phyloP scores from a whole-genome alignment of 192 early-diverging fungal species.

The Entomortierella chlamydospora region DNA sequence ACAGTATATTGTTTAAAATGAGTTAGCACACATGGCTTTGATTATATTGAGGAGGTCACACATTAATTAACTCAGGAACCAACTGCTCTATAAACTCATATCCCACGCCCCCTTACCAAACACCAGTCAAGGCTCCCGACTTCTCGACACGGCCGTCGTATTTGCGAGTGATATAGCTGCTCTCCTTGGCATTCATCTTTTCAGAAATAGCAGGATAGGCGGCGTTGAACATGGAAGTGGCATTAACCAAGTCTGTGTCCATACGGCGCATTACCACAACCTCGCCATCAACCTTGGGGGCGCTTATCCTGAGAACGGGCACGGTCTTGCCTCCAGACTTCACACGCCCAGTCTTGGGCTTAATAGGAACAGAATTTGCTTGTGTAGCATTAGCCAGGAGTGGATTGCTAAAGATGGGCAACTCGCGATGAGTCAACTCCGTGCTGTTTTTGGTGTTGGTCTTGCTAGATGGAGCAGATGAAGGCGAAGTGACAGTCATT shows the following conservation, averaged over 20 bases:
- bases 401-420: slow-evolving; percentile 55
- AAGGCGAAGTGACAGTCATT: background rate
- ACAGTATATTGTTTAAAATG: background rate
- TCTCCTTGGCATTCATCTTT: slow-evolving; percentile 53
- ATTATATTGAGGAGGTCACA: no score
- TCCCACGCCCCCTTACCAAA: slow-evolving; percentile 31
- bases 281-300: slow-evolving; percentile 54
- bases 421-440: slow-evolving; percentile 17
- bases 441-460: background rate
- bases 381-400: slow-evolving; percentile 49
- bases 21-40: no score
- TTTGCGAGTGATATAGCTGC: slow-evolving; percentile 30
- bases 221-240: slow-evolving; percentile 53
- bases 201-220: slow-evolving; percentile 54
- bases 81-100: background rate
- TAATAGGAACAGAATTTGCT: slow-evolving; percentile 44
- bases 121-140: slow-evolving; percentile 35
- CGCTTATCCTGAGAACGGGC: slow-evolving; percentile 43
- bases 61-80: background rate
- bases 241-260: slow-evolving; percentile 53
- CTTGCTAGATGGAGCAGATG: background rate
- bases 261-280: slow-evolving; percentile 46
- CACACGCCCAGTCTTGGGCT: slow-evolving; percentile 38
- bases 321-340: slow-evolving; percentile 36
- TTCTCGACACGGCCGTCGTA: slow-evolving; percentile 33